A percentile compares a stretch with the other conserved stretches of the same genome.
phyloP scores from a whole-genome alignment of 2,329 filamentous ascomycete species.

The Fusarium multiceps region DNA sequence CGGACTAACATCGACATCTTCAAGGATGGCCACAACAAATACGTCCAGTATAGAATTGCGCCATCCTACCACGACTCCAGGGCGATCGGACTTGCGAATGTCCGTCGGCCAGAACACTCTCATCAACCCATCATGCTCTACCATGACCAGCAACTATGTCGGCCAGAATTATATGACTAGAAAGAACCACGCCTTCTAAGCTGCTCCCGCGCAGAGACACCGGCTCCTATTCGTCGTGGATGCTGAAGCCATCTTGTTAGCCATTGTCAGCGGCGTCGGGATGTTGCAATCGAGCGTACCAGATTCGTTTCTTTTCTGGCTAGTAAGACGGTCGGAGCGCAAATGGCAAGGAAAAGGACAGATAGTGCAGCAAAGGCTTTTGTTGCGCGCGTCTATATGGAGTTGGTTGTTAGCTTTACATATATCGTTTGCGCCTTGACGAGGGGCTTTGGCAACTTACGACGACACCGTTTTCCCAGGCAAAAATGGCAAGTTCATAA shows the following conservation, averaged over 20 bases:
- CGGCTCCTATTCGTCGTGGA: conserved; percentile 79
- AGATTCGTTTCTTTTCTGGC: conserved; percentile 82
- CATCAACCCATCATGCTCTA: conserved; percentile 88
- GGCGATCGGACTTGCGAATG: conserved; percentile 74
- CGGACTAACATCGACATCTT: conserved; percentile 83
- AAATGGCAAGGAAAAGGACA: conserved; percentile 83
- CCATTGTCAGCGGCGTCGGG: conserved; percentile 34
- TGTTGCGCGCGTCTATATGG: conserved; percentile 77
- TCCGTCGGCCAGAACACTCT: conserved; percentile 99
- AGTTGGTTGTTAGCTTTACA: conserved; percentile 9
- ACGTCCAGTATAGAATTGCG: conserved; percentile 91
- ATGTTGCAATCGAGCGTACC: conserved; percentile 63
- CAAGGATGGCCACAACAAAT: conserved; percentile 88
- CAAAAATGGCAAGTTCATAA: conserved; percentile 96
- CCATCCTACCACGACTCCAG: conserved; percentile 95
- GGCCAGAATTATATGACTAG: conserved; percentile 59
- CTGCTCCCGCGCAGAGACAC: conserved; percentile 95
- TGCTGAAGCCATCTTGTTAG: conserved; percentile 67
- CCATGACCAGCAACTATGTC: conserved; percentile 64
- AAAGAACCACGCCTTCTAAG: conserved; percentile 94
- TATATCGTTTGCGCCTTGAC: not conserved
- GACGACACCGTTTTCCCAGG: conserved; percentile 98
- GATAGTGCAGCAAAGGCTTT: conserved; percentile 88
- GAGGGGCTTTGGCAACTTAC: conserved; percentile 62
- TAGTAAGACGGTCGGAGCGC: conserved; percentile 85